Percentiles rank a stretch among this genome's conserved stretches.
Conservation (phyloP, 768 basidiomycete species). For the Hemileccinum impolitum region DNA sequence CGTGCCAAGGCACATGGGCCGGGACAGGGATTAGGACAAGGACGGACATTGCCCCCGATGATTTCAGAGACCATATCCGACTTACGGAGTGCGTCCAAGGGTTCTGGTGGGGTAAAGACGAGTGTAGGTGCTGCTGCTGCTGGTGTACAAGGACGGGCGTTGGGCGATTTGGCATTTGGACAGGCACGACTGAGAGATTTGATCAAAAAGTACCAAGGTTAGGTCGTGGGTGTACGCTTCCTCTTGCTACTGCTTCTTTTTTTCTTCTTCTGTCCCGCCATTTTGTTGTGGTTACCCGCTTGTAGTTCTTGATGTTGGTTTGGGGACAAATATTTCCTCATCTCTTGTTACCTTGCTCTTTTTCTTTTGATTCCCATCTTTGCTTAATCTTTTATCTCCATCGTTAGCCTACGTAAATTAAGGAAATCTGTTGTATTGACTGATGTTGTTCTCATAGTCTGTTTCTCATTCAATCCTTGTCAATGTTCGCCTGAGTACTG, state of each 20-base stretch:
- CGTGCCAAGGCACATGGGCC: slow-evolving; percentile 35
- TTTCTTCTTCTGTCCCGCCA: background rate
- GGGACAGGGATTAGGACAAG: slow-evolving; percentile 20
- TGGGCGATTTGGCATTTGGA: slow-evolving; percentile 64
- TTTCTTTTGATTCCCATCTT: background rate
- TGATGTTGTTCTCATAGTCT: background rate
- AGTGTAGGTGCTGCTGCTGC: background rate
- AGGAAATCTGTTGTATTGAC: slow-evolving; percentile 6
- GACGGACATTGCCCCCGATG: slow-evolving; percentile 28
- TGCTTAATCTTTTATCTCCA: background rate
- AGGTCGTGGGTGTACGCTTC: background rate
- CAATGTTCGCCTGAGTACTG: too few species aligned
- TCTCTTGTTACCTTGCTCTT: background rate
- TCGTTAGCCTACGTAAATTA: background rate
- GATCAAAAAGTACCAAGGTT: slow-evolving; percentile 76
- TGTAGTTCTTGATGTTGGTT: background rate
- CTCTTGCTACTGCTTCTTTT: background rate
- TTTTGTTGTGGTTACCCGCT: background rate
- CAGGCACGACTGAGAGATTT: slow-evolving; percentile 74
- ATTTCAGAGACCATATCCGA: slow-evolving; percentile 32
- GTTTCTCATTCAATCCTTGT: too few species aligned
- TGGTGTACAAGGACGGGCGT: slow-evolving; percentile 12
- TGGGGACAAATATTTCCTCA: background rate
- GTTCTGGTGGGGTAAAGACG: slow-evolving; percentile 4
- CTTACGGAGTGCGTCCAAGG: slow-evolving; percentile 11